Base-by-base conservation (phyloP, 2,329 filamentous ascomycete genomes). In the Cladosporium halotolerans region DNA sequence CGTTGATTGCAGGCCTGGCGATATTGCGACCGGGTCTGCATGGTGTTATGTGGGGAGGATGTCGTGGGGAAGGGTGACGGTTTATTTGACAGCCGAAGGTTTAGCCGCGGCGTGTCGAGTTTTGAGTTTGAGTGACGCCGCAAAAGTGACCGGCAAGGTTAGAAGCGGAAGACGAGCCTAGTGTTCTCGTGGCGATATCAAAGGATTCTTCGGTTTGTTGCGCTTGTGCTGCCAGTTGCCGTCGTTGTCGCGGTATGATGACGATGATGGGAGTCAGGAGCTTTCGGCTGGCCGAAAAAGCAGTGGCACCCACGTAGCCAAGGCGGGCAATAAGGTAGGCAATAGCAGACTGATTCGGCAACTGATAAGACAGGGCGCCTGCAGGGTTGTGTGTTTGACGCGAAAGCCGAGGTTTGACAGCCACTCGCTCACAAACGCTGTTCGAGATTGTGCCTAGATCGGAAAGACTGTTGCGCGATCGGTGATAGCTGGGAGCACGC, bases 1-100 rank as follows among this genome's bases (percentile, higher is more conserved):
- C 65, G 56, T 58, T 63, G 63, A 40, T 54, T 56, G 58, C 58
- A 62, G 53, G 57, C 55, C 58, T 60, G 60, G 53, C 45, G 45
- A 53, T 52, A 51, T 56, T 58, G 57, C n/a, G 58, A 62, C 28
- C 59, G 44, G 19, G 60, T 58, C 32, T 62, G 57, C 47, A 54
- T 57, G 36, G 38, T 54, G 32, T 39, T 38, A 8, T 44, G 13
- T 11, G 33, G 39, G 44, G 36, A 14, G 28, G 23, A 28, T 45
- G 16, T 45, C 23, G 23, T 36, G 36, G 28, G 7, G 32, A 38
- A 31, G 44, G 19, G 13, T 39, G 45, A 33, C 39, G 23, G 23
- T 28, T 5, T 28, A 28, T 7, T 28, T 28, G 23, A 28, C 23
- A 28, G 14, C 44, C 54, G 50, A 28, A 42, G 39, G 42, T 53